These are phyloP conservation scores for Coemansia sp. DNA, from an alignment of 192 early-diverging fungal genomes.

Conservation along the genomic window DNA sequence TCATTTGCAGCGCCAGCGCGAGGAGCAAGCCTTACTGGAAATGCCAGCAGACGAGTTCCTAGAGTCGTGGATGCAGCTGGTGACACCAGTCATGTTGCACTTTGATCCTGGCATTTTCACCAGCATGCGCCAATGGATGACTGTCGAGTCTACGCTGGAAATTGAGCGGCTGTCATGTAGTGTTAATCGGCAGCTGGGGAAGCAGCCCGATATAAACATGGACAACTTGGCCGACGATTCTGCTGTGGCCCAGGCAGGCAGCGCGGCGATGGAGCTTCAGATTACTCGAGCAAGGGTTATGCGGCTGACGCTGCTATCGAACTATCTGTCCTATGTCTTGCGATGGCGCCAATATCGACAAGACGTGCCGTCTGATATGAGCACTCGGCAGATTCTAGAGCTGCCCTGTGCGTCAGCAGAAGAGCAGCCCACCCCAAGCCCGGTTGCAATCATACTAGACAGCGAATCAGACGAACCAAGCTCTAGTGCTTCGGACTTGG, in stretches of 20 bases:
- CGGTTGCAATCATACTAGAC: too few relatives aligned
- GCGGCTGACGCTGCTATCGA: conserved; percentile 22
- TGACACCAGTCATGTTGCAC: conserved; percentile 11
- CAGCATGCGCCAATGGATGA: conserved; percentile 29
- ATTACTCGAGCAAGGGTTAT: conserved; percentile 10
- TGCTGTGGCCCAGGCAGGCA: neutral
- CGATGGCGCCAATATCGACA: conserved; percentile 20
- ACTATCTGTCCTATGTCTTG: conserved; percentile 30
- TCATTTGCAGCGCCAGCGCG: conserved; percentile 17
- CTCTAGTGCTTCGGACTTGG: too few relatives aligned
- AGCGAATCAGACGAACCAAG: too few relatives aligned
- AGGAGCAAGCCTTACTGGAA: conserved; percentile 26
- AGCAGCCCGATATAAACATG: conserved; percentile 28
- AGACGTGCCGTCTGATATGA: neutral
- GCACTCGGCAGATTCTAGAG: neutral
- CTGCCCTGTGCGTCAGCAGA: neutral
- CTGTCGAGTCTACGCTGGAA: neutral
- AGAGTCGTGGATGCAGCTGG: conserved; percentile 27
- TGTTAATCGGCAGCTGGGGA: conserved; percentile 29
- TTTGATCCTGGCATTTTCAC: conserved; percentile 15
- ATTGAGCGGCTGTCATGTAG: conserved; percentile 9
- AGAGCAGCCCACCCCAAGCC: too few relatives aligned
- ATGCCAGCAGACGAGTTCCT: conserved; percentile 29
- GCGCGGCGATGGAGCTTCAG: neutral
- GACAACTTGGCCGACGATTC: neutral